Base-by-base conservation (phyloP, 2,329 filamentous ascomycete genomes). In the Colletotrichum lupini region DNA sequence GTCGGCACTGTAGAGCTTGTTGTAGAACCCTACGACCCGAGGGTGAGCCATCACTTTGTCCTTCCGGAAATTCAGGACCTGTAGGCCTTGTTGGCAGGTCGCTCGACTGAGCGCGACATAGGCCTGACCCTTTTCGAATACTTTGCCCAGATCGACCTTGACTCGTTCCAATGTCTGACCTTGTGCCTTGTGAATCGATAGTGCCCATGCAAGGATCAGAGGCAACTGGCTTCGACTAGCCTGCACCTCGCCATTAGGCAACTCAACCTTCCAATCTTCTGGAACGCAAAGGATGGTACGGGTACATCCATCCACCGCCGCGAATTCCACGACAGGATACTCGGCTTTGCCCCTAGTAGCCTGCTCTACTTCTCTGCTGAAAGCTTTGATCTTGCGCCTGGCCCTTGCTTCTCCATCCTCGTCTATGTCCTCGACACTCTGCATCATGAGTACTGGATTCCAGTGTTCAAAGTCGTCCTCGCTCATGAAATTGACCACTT, bases 101-200 rank as follows among this genome's bases (percentile, higher is more conserved):
- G 97, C 97, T 83, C 97, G 94, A 86, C 94, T 97, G 16, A 99
- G 90, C 64, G 97, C 97, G 64, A 99, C 97, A 80, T 99, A 99
- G 6, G 97, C 97, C 82, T 99, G 97, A 0, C 97, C 97, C 82
- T 98, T 98, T 81, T 99, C 97, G 78, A 99, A 99, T 1, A 98
- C 94, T 74, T 91, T 93, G 35, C 95, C 94, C 0, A 99, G 87
- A 80, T 99, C 95, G 30, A 99, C 97, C 80, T 97, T 97, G 73
- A 99, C 97, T 63, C 96, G 89, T 79, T 97, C 95, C 30, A 98
- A 85, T 1, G 96, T 98, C 82, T 98, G 96, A 1, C 96, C 96
- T 81, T 98, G 96, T 1, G 97, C 97, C 83, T 99, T 99, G 86
- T 99, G 97, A 73, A 99, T 99, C 1, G 95, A 98, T 24, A 99